A percentile compares a stretch with the other conserved stretches of the same genome.
These are phyloP conservation scores for Geranium rotundifolium DNA, from an alignment of 345 rosid genomes.

Conservation along the genomic window DNA sequence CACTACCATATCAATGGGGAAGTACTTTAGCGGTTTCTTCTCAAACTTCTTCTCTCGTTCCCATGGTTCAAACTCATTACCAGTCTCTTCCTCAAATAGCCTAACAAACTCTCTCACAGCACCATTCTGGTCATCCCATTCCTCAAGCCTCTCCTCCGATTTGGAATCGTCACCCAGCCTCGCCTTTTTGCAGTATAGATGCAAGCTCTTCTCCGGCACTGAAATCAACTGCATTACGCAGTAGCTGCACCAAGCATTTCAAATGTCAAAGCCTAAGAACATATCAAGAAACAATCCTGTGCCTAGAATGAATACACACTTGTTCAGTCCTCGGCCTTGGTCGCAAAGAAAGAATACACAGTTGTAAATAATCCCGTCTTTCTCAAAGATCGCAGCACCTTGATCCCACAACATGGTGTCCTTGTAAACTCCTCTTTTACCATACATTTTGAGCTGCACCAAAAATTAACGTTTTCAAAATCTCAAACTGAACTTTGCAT, in stretches of 20 bases:
- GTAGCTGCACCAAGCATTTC: conserved; percentile 25
- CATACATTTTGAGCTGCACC: conserved; percentile 59
- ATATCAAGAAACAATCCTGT: background rate
- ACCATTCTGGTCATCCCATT: conserved; percentile 41
- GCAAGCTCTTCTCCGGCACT: conserved; percentile 41
- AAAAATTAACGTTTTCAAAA: background rate
- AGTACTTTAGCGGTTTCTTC: conserved; percentile 49
- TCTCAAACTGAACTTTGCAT: background rate
- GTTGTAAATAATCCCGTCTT: conserved; percentile 57
- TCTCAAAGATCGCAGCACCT: conserved; percentile 49
- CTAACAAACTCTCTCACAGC: conserved; percentile 57
- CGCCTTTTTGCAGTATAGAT: conserved; percentile 65
- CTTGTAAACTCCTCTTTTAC: conserved; percentile 59
- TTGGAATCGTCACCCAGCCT: conserved; percentile 49
- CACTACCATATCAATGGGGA: conserved; percentile 69
- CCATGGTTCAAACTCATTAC: conserved; percentile 77
- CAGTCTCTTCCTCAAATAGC: conserved; percentile 61
- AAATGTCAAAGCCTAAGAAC: background rate
- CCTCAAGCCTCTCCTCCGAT: conserved; percentile 62
- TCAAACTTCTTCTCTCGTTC: conserved; percentile 67
- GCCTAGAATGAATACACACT: conserved; percentile 21
- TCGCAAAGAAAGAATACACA: conserved; percentile 69
- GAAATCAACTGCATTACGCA: conserved; percentile 61
- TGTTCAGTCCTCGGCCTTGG: conserved; percentile 46
- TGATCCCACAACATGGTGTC: conserved; percentile 42